Conservation (phyloP, 441 rosid species). For the Eruca vesicaria region DNA sequence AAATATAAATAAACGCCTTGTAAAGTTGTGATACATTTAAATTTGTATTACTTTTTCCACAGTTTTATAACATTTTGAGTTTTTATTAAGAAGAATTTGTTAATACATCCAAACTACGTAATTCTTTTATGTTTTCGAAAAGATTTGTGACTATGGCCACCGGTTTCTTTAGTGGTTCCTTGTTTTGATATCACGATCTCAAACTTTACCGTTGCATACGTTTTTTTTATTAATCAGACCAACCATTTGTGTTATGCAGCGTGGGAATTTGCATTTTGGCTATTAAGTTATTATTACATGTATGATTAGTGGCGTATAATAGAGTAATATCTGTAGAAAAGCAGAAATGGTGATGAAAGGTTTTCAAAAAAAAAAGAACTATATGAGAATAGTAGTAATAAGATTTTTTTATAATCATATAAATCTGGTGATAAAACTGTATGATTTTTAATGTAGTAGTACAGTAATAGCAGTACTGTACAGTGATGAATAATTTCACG, state of each 20-base stretch:
- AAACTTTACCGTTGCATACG: conserved; percentile 24
- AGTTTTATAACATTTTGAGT: not conserved
- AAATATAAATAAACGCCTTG: not conserved
- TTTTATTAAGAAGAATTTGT: not conserved
- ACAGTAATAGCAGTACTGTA: not conserved
- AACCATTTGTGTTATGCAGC: not conserved
- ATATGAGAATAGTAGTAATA: not conserved
- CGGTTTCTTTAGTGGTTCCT: not conserved
- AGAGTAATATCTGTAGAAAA: not conserved
- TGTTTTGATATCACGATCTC: not conserved
- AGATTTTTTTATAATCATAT: too few species aligned
- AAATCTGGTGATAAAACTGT: too few species aligned
- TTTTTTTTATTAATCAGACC: not conserved
- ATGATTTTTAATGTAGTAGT: not conserved
- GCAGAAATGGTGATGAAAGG: not conserved
- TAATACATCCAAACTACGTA: conserved; percentile 12
- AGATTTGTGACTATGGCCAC: conserved; percentile 3
- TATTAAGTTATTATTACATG: not conserved
- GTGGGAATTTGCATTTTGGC: not conserved
- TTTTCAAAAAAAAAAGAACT: too few species aligned
- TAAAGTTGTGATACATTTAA: too few species aligned
- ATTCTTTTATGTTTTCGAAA: not conserved
- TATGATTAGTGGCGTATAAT: not conserved
- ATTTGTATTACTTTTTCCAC: not conserved
- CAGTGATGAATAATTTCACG: not conserved